Base-by-base conservation (phyloP, 1,139 yeast species). In the Saccharomyces pastorianus region DNA sequence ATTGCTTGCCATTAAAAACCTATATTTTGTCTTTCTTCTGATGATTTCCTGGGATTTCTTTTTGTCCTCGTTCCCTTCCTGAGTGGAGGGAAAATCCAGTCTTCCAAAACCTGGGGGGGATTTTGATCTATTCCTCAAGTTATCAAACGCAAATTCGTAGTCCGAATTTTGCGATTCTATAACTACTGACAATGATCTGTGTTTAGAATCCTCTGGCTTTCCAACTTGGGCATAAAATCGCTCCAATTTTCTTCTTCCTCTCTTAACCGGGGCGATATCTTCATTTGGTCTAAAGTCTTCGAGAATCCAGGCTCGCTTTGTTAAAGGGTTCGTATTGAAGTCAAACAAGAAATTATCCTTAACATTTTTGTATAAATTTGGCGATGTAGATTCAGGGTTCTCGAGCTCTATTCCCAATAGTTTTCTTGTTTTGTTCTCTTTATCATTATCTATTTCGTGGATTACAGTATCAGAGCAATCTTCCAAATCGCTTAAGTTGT, bases 101-200 rank as follows among this genome's bases (percentile, higher is more conserved):
- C 77, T 69, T 68, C 81, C 83, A 66, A 77, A 82, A 1, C 88
- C 88, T 2, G 86, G 86, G 1, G 88, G 88, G 3, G 85, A 79
- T 51, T 78, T 79, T 28, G 80, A 78, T 61, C 78, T 72, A 52
- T 74, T 77, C 53, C 66, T 69, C 59, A 71, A 44, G 61, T 69
- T 64, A 46, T 64, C 66, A 56, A 64, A 63, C 5, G 59, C 57
- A 17, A 56, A 53, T 4, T 57, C 59, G 6, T 29, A n/a, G n/a
- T 50, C 49, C 6, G 13, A 17, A 9, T 50, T 34, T 7, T 23
- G 26, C 6, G 34, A 38, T 38, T 38, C 44, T 25, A 17, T 38
- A 6, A 38, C 44, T 38, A 17, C 13, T 9, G 44, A 38, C 25
- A 38, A 13, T 20, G 44, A 20, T 38, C 48, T 25, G 34, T 32